Evolutionary conservation across 164 flowering plant species (phyloP).

Genomic region (Nelumbo lutea): DNA sequence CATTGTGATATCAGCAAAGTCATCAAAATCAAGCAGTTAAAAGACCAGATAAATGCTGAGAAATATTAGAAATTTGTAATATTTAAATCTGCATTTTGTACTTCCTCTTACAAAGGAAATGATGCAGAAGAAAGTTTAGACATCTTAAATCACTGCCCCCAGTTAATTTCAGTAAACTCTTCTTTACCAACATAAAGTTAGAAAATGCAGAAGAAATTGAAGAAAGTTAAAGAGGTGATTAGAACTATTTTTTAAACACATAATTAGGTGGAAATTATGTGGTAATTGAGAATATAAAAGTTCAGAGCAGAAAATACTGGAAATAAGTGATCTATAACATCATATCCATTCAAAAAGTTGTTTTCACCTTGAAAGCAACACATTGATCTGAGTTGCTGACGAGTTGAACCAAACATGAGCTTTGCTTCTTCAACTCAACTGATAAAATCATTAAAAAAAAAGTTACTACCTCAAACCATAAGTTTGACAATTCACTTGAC

Average conservation of each 20-base stretch:
- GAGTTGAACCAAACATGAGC: constrained; percentile 57
- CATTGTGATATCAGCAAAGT: not conserved
- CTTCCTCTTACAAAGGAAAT: not conserved
- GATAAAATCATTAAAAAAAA: constrained; percentile 1
- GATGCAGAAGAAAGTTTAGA: not conserved
- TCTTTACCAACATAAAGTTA: too few relatives aligned
- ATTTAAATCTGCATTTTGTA: not conserved
- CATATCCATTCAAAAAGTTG: not conserved
- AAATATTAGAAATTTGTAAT: not conserved
- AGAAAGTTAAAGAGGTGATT: not conserved
- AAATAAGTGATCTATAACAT: not conserved
- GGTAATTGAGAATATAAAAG: not conserved
- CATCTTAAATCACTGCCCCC: too few relatives aligned
- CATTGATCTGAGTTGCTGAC: constrained; percentile 46
- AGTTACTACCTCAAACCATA: constrained; percentile 1
- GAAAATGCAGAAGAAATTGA: not conserved
- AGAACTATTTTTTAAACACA: not conserved
- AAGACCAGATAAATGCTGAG: not conserved
- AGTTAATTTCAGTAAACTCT: too few relatives aligned
- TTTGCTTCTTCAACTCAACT: constrained; percentile 82
- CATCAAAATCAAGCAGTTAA: not conserved
- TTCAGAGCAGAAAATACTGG: constrained; percentile 1
- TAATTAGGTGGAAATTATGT: not conserved
- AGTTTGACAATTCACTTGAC: not conserved
- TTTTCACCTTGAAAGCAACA: constrained; percentile 89